Conservation (phyloP, 2,329 filamentous ascomycete species). For the Hymenoscyphus occultus region DNA sequence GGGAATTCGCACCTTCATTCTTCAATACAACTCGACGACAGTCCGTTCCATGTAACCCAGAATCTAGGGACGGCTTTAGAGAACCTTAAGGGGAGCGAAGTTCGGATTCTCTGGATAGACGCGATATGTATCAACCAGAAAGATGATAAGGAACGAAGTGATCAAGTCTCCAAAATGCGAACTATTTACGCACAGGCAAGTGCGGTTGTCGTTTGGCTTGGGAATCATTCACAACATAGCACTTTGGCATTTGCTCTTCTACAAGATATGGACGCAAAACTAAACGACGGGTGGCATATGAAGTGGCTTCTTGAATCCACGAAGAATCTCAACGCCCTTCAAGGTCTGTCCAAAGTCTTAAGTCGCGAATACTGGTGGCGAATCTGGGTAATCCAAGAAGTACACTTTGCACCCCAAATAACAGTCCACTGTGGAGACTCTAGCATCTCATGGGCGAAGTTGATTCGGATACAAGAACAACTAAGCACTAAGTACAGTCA, state of each 20-base stretch:
- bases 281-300: background rate
- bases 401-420: constrained; percentile 2
- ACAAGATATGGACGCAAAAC: background rate
- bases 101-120: constrained; percentile 15
- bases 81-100: constrained; percentile 5
- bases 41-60: background rate
- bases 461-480: background rate
- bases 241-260: background rate
- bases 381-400: constrained; percentile 9
- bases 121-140: constrained; percentile 35
- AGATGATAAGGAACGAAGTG: constrained; percentile 39
- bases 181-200: constrained; percentile 15
- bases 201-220: constrained; percentile 12
- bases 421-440: background rate
- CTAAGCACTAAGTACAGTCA: background rate
- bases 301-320: background rate
- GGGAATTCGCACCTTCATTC: background rate
- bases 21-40: background rate
- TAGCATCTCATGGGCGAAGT: background rate
- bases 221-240: background rate
- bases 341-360: background rate
- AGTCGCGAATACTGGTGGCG: constrained; percentile 9
- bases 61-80: constrained; percentile 14
- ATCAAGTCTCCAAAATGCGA: constrained; percentile 18
- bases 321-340: background rate